A percentile compares a stretch with the other conserved stretches of the same genome.
phyloP scores from a whole-genome alignment of 176 grass and related monocot species.

The Dendrocalamus sinicus region DNA sequence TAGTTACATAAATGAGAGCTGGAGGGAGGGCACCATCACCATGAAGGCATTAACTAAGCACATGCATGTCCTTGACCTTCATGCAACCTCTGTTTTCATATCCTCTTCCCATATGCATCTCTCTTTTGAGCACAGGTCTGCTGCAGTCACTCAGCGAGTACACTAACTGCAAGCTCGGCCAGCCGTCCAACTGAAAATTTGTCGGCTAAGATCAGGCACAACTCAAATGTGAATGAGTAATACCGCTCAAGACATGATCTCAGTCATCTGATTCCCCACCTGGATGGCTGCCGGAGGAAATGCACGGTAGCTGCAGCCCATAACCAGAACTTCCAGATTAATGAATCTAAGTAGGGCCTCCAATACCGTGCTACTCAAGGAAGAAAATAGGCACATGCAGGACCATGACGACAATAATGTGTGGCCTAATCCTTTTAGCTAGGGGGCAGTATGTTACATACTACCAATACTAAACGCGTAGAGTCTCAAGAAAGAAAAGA shows the following conservation, averaged over 20 bases:
- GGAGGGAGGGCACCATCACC: conserved; percentile 25
- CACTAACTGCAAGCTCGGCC: not conserved
- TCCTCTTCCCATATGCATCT: conserved; percentile 11
- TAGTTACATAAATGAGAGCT: conserved; percentile 29
- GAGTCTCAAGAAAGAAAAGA: not conserved
- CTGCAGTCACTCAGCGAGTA: not conserved
- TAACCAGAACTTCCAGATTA: conserved; percentile 8
- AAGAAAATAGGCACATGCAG: conserved; percentile 45
- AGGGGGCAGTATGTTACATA: not conserved
- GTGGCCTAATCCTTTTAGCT: conserved; percentile 9
- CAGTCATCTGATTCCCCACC: not conserved
- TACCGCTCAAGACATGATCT: not conserved
- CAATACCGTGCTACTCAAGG: conserved; percentile 27
- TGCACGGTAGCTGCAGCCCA: conserved; percentile 9
- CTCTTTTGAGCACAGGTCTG: conserved; percentile 13
- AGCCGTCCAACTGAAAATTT: not conserved
- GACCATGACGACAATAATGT: conserved; percentile 46
- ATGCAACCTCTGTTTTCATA: conserved; percentile 17
- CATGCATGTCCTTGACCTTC: conserved; percentile 36
- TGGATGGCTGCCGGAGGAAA: not conserved
- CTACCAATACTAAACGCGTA: not conserved
- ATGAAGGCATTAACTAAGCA: conserved; percentile 51
- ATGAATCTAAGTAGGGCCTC: conserved; percentile 30
- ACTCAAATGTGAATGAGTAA: not conserved
- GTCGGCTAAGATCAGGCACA: not conserved